Evolutionary conservation across 352 stramenopile genomes (phyloP), one percentile per base, ranked within the genome.

Genomic region (Pythium phragmiticola): DNA sequence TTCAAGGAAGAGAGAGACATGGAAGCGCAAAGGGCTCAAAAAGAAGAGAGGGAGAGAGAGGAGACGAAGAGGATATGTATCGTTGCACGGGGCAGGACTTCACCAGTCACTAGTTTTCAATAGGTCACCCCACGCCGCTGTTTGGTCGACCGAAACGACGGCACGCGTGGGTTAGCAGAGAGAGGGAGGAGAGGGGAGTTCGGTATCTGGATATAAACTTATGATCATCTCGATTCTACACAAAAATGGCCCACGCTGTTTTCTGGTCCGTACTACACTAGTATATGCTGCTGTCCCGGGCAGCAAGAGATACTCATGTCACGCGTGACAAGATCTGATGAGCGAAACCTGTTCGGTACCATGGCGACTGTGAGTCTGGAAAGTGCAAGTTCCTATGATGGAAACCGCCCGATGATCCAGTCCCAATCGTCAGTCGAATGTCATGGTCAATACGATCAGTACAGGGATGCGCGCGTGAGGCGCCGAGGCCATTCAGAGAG

Each of bases 51-150:
- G 28, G 19, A 65, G 28, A 49, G 61, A 43, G 42, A 55, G 70
- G 73, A 82, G 63, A 77, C 68, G 57, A 60, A 60, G 51, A 62
- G 61, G 53, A 62, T 70, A 58, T 70, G 64, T 70, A 70, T 70
- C 64, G 64, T 70, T 62, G 50, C 42, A 62, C 45, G 62, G 57
- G 51, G 56, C 56, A 46, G 57, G 51, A 65, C 64, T 60, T 66
- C 57, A 54, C 64, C 59, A 66, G 64, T 70, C 50, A 66, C 64
- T 70, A 66, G 64, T 66, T 60, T 60, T 70, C 60, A 57, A 60
- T 67, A 60, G 51, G 60, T 60, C 60, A 67, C 51, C 51, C 60
- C 42, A 39, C 52, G 60, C 43, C 55, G 52, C 41, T 47, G 60
- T 48, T 61, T 28, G 52, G 60, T 61, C 33, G 60, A 61, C 51